Conservation (phyloP, 2,329 filamentous ascomycete species). For the Colletotrichum horii region DNA sequence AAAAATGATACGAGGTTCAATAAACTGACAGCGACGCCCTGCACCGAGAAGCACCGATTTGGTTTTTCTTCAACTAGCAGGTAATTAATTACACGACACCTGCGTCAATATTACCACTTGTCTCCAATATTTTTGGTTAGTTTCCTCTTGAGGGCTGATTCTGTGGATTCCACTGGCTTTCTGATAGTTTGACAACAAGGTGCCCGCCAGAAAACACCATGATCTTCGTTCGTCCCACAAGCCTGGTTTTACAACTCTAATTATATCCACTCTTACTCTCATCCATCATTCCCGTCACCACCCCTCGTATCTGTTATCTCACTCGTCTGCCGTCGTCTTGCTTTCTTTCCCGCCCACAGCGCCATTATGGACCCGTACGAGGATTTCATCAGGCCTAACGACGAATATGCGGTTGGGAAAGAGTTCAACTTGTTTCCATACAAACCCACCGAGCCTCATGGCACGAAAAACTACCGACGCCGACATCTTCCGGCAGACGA, state of each 20-base stretch:
- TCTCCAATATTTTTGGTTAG: background rate
- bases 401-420: background rate
- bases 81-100: background rate
- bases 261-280: background rate
- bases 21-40: background rate
- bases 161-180: background rate
- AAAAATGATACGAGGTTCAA: background rate
- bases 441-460: background rate
- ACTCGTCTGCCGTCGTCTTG: background rate
- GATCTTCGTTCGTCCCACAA: background rate
- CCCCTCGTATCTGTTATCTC: too few species aligned
- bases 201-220: background rate
- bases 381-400: background rate
- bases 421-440: background rate
- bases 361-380: background rate
- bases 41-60: background rate
- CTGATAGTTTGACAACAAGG: background rate
- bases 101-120: background rate
- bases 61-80: background rate
- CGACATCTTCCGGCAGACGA: background rate
- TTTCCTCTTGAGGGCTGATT: background rate
- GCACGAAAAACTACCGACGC: background rate
- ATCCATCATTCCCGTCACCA: too few species aligned
- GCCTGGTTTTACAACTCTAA: background rate
- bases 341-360: background rate